Conservation (phyloP, 306 rosid species). For the Lagenaria siceraria region DNA sequence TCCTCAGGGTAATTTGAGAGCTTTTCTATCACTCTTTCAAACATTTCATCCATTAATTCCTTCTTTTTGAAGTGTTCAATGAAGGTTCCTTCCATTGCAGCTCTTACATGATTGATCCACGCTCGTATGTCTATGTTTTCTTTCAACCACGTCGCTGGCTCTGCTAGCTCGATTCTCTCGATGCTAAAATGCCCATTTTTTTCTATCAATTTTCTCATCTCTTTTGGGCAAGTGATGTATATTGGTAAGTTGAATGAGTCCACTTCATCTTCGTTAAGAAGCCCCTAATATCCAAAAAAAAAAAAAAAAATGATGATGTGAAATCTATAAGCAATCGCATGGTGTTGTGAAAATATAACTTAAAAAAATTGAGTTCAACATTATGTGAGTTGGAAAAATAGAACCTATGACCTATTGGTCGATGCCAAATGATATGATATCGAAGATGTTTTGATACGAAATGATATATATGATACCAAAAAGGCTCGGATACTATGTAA, state of each 20-base stretch:
- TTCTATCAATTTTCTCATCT: constrained; percentile 23
- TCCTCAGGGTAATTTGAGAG: background rate
- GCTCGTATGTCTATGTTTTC: constrained; percentile 4
- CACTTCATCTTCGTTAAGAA: background rate
- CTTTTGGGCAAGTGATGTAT: constrained; percentile 31
- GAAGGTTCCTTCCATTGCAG: constrained; percentile 33
- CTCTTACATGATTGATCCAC: constrained; percentile 26
- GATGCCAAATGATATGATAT: no score
- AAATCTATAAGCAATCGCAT: no score
- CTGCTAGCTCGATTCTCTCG: constrained; percentile 25
- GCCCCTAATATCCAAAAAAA: background rate
- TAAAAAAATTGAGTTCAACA: no score
- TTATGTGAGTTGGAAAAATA: no score
- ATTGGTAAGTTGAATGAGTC: constrained; percentile 7
- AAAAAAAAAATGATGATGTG: no score
- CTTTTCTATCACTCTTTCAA: constrained; percentile 13
- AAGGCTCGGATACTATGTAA: no score
- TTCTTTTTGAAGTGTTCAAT: constrained; percentile 18
- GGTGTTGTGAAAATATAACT: no score
- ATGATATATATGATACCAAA: no score
- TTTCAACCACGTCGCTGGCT: constrained; percentile 36
- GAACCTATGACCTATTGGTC: no score
- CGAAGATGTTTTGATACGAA: no score
- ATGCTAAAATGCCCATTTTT: constrained; percentile 29
- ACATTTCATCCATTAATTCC: constrained; percentile 22